Base-by-base conservation (phyloP, 208 protist species). In the Trypanosoma brucei region DNA sequence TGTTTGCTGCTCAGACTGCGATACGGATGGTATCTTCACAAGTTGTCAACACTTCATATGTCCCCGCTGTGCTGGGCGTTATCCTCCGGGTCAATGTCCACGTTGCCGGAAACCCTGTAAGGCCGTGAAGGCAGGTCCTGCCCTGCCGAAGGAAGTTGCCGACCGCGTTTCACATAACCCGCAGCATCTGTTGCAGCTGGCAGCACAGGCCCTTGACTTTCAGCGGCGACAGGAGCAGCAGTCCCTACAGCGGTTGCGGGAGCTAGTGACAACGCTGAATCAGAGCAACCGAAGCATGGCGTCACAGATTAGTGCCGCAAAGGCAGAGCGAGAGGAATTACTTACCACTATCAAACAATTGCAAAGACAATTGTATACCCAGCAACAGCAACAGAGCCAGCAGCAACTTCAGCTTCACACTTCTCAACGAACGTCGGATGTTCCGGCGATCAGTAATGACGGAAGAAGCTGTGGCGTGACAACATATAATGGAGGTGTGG, bases 31-130 rank as follows among this genome's bases (percentile, higher is more conserved):
- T 30, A 59, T 70, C 34, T 63, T 93, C 49, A 87, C 88, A 13
- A 88, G 82, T 22, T 96, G 91, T 74, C 66, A 86, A 13, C 91
- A 96, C 74, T 96, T 93, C 60, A 65, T 96, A 57, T 96, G 91
- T 68, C 68, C 72, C 3, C 74, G 84, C 37, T 96, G 91, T 57
- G 55, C 72, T 46, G 53, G 67, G 8, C 79, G 85, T 4, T 70
- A 90, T 35, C 76, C 75, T 39, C 74, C 72, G 7, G 69, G 65
- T 9, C 75, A 72, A 39, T 96, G 85, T 55, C 87, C 87, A 31
- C 61, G 84, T 22, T 96, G 86, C 58, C 74, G 72, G 37, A 79
- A 81, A 40, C 70, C 83, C 3, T 90, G 72, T 58, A 70, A 72
- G 37, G 59, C 74, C 9, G 57, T 86, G 44, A 62, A 57, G 49